These are phyloP conservation scores for Geranomyces michiganensis DNA, from an alignment of 192 early-diverging fungal genomes.

Conservation along the genomic window DNA sequence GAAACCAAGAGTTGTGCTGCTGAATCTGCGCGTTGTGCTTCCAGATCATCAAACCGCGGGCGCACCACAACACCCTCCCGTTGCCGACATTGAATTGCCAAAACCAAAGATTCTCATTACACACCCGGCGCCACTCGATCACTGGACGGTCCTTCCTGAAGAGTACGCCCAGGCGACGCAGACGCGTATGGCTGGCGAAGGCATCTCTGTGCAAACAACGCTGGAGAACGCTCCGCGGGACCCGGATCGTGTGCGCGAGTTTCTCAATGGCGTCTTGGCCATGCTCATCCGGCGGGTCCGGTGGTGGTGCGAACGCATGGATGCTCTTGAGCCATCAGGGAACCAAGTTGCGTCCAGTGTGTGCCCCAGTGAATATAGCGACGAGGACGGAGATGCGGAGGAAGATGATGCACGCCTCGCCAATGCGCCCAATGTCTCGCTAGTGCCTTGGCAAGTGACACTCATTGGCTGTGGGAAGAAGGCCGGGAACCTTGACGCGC, in stretches of 20 bases:
- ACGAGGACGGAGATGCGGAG: not conserved
- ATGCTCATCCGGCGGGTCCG: not conserved
- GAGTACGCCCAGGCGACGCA: not conserved
- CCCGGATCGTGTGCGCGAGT: not conserved
- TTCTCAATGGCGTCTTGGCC: constrained; percentile 5
- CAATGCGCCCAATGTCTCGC: constrained; percentile 1
- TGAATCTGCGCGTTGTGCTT: not conserved
- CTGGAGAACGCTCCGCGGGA: constrained; percentile 7
- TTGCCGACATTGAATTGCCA: not conserved
- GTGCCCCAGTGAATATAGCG: not conserved
- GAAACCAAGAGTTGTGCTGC: constrained; percentile 11
- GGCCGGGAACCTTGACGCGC: not conserved
- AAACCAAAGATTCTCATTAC: constrained; percentile 7
- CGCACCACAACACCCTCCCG: not conserved
- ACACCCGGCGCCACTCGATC: not conserved
- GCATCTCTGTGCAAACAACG: not conserved
- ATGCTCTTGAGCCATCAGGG: not conserved
- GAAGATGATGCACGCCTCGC: not conserved
- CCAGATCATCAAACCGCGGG: not conserved
- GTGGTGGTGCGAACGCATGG: not conserved
- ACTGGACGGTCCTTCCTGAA: constrained; percentile 4
- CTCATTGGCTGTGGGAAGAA: not conserved
- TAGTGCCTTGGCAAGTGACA: not conserved
- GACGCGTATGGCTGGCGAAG: constrained; percentile 6
- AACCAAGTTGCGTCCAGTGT: not conserved